Evolutionary conservation across 345 rosid species (phyloP), one percentile per base, ranked within the genome.

Genomic region (Salix purpurea): DNA sequence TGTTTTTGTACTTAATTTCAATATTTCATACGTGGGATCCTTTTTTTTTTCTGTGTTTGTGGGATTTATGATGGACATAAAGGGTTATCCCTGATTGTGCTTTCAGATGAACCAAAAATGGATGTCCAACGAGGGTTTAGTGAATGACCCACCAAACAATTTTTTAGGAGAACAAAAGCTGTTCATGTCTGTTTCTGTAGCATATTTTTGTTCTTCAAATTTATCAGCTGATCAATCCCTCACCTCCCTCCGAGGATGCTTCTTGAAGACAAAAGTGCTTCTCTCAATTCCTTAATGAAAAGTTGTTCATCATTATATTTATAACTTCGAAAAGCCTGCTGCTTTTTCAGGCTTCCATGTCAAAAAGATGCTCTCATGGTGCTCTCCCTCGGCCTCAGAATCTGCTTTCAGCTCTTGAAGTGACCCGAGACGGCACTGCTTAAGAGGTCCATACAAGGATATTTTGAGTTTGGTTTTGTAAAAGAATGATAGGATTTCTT

Each of bases 261-360:
- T 89, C 83, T 76, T 52, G 77, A 67, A 76, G 88, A 87, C 90
- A 85, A 89, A 89, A 89, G 89, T 76, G 82, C 73, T 82, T 74
- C 52, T 79, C 75, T 75, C 86, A 76, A 73, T 80, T 83, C 85
- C 85, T 76, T 80, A 78, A 80, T 80, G 65, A 65, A 86, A 87
- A 86, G 89, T 86, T 77, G 80, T 76, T 56, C 75, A 83, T 87
- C 82, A 86, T 85, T 89, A 84, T 48, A 56, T 70, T 74, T 46
- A 34, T 39, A 71, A 65, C 71, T 74, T 76, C 39, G 68, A 78
- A 78, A 85, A 85, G 83, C 24, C 44, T 36, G 56, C 60, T 36
- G 68, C 88, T 87, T 89, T 87, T 87, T 46, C 73, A 79, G 71
- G 69, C 77, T 87, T 83, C 84, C 85, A 78, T 76, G 80, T 87